These are phyloP conservation scores for Mrakia hoshinonis DNA, from an alignment of 768 basidiomycete genomes.

Conservation along the genomic window DNA sequence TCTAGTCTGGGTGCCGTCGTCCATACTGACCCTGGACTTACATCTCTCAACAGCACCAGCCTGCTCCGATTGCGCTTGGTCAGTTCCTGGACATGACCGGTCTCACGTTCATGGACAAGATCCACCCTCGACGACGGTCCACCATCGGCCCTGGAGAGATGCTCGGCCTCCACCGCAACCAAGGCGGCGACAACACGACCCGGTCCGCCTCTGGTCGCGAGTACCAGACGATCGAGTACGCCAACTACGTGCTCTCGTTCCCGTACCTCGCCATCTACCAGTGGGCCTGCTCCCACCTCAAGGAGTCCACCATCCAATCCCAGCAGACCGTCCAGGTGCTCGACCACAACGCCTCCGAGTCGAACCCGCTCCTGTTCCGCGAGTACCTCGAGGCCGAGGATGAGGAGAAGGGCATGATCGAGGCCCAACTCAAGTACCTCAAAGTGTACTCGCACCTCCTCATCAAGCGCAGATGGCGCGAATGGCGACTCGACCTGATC, in stretches of 20 bases:
- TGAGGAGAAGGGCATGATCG: constrained; percentile 40
- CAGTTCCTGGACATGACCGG: constrained; percentile 42
- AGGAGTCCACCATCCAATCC: constrained; percentile 34
- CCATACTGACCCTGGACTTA: neutral
- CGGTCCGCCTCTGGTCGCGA: constrained; percentile 9
- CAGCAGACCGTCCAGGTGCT: constrained; percentile 31
- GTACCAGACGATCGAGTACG: constrained; percentile 24
- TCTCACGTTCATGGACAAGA: constrained; percentile 39
- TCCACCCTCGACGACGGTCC: constrained; percentile 36
- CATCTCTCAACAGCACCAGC: constrained; percentile 5
- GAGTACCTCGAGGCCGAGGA: constrained; percentile 40
- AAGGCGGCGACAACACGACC: constrained; percentile 13
- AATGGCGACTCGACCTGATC: constrained; percentile 39
- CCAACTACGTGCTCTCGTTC: constrained; percentile 24
- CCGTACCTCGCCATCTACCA: constrained; percentile 27
- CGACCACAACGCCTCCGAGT: constrained; percentile 31
- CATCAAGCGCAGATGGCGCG: constrained; percentile 39
- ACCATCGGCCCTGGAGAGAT: constrained; percentile 38
- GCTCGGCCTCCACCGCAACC: constrained; percentile 31
- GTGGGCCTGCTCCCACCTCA: constrained; percentile 36
- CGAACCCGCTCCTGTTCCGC: constrained; percentile 38
- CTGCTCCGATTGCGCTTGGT: constrained; percentile 33
- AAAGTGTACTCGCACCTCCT: constrained; percentile 40
- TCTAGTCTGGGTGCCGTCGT: neutral
- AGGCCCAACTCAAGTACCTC: constrained; percentile 34